Base-by-base conservation (phyloP, 2,329 filamentous ascomycete genomes). In the Colletotrichum somersetense region DNA sequence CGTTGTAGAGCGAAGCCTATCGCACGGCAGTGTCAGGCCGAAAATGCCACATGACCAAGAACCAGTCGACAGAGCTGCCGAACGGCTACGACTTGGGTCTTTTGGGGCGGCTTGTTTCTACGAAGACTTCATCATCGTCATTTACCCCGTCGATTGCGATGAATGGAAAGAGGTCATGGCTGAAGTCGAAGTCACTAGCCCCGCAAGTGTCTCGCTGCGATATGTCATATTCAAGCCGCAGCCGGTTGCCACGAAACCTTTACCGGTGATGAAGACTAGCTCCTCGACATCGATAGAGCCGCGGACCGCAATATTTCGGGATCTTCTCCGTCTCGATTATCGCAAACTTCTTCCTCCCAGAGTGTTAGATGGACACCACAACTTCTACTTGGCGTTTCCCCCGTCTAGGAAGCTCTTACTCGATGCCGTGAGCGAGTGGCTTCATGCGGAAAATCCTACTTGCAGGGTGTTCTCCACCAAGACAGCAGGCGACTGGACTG, bases 311-410 rank as follows among this genome's bases (percentile, higher is more conserved):
- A 62, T 80, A 5, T 77, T 79, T 38, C 71, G 78, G n/a, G 66
- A 75, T 14, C 59, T 82, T 20, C 75, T 83, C 14, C 77, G 75
- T 2, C 75, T 83, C 23, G 77, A 79, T 16, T 83, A 82, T 57
- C 72, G 79, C 14, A 71, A 75, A 11, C 78, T 83, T 1, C 67
- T 75, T 5, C 78, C 77, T 1, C 38, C 56, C 18, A 46, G 48
- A 3, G n/a, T 57, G 18, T 35, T 64, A 35, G 57, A 73, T 10
- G 76, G 74, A 35, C 75, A 78, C 4, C 78, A 80, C 59, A 78
- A 77, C 33, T 85, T 89, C 74, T 89, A 85, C 72, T 76, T 90
- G 1, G 79, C 85, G 2, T 89, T 89, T 62, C 87, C 88, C 0
- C 75, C 76, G 0, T 79, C 81, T 2, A 79, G 79, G 38, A 68